A percentile compares a stretch with the other conserved stretches of the same genome.
Conservation (phyloP, 2,329 filamentous ascomycete genomes). For the Calonectria fujianensis region DNA sequence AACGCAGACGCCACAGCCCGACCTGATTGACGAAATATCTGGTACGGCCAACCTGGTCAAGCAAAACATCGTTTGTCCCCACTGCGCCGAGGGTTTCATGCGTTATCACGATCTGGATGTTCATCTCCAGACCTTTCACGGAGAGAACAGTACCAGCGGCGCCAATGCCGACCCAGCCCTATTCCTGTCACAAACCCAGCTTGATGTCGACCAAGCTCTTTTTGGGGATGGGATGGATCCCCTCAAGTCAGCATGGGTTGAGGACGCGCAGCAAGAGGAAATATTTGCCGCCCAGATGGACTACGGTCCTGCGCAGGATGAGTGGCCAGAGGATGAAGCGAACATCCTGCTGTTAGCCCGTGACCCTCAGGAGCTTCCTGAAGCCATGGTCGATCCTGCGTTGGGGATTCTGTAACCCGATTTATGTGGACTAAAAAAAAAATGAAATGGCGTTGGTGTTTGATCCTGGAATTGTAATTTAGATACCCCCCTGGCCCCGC, state of each 20-base stretch:
- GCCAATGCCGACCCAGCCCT: slow-evolving; percentile 47
- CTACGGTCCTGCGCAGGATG: slow-evolving; percentile 59
- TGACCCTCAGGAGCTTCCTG: slow-evolving; percentile 49
- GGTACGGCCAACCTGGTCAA: slow-evolving; percentile 64
- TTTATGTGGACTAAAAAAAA: slow-evolving; percentile 1
- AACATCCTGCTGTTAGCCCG: slow-evolving; percentile 65
- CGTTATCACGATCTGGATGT: slow-evolving; percentile 70
- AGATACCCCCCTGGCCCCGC: slow-evolving; percentile 51
- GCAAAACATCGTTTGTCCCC: slow-evolving; percentile 66
- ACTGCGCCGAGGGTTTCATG: slow-evolving; percentile 68
- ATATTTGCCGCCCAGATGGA: slow-evolving; percentile 61
- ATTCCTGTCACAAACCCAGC: slow-evolving; percentile 50
- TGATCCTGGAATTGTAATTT: slow-evolving; percentile 42
- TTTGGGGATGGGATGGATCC: slow-evolving; percentile 48
- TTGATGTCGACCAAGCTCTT: slow-evolving; percentile 45
- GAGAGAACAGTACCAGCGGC: slow-evolving; percentile 21
- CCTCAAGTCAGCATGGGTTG: slow-evolving; percentile 52
- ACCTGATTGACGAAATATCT: slow-evolving; percentile 66
- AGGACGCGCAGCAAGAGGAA: slow-evolving; percentile 53
- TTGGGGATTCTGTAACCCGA: slow-evolving; percentile 46
- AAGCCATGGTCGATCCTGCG: slow-evolving; percentile 59
- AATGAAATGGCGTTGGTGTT: slow-evolving; percentile 37
- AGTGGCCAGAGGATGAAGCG: slow-evolving; percentile 67
- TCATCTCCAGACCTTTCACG: slow-evolving; percentile 64
- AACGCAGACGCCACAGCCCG: slow-evolving; percentile 46